Percentiles rank a stretch among this genome's conserved stretches.
phyloP scores from a whole-genome alignment of 805 yeast genomes.

The Metschnikowia rubicola region DNA sequence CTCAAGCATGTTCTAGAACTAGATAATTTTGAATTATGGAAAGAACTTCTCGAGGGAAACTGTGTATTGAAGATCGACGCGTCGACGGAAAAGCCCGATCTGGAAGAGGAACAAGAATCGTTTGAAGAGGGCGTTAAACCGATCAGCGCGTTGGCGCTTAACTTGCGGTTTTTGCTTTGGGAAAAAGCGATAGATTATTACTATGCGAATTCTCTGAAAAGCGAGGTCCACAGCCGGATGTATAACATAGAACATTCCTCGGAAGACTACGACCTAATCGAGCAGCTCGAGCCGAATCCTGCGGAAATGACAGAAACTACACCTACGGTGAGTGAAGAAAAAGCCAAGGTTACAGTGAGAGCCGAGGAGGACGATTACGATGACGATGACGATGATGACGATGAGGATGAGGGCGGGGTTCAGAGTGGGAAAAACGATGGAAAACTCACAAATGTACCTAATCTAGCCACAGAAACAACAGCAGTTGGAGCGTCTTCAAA shows the following conservation, averaged over 20 bases:
- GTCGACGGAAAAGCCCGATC: conserved; percentile 5
- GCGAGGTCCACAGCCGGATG: conserved; percentile 8
- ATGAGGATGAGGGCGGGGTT: conserved; percentile 12
- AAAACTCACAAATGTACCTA: not conserved
- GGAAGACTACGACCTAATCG: conserved; percentile 36
- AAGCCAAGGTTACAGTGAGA: conserved; percentile 5
- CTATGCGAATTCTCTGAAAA: conserved; percentile 22
- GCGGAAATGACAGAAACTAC: not conserved
- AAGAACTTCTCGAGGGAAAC: conserved; percentile 43
- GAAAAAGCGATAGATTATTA: conserved; percentile 61
- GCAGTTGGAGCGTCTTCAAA: too few relatives aligned
- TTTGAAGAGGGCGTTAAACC: conserved; percentile 42
- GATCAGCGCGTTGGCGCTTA: conserved; percentile 47
- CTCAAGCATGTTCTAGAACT: conserved; percentile 44
- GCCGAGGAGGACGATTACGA: conserved; percentile 22
- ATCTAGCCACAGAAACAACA: not conserved
- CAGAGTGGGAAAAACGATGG: conserved; percentile 6
- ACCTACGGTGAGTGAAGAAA: not conserved
- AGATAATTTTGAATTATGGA: conserved; percentile 39
- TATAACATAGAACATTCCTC: conserved; percentile 28
- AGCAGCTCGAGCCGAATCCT: conserved; percentile 20
- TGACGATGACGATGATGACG: conserved; percentile 19
- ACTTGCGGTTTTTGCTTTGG: conserved; percentile 65
- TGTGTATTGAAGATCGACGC: conserved; percentile 24
- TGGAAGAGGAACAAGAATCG: conserved; percentile 23